Evolutionary conservation across 768 basidiomycete species (phyloP).

Genomic region (Hericium rajendrae): DNA sequence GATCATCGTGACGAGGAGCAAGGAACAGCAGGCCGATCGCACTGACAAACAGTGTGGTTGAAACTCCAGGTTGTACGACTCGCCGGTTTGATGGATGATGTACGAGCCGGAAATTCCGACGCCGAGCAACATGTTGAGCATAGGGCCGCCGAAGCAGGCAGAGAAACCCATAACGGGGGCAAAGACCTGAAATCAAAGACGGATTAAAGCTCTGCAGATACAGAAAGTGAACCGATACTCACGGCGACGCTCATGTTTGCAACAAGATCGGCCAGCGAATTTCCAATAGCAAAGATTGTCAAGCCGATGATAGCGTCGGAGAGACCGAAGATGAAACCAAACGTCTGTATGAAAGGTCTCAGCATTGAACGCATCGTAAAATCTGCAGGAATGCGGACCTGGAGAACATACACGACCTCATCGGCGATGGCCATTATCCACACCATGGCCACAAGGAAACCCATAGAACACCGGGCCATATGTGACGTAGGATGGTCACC

Average conservation of each 20-base stretch:
- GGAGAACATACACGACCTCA: slow-evolving; percentile 85
- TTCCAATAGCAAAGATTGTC: slow-evolving; percentile 94
- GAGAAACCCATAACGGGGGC: slow-evolving; percentile 93
- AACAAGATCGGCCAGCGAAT: slow-evolving; percentile 92
- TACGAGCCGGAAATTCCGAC: slow-evolving; percentile 89
- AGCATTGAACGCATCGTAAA: background rate
- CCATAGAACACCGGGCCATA: slow-evolving; percentile 77
- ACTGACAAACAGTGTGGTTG: slow-evolving; percentile 78
- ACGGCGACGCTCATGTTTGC: slow-evolving; percentile 94
- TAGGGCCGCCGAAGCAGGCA: slow-evolving; percentile 88
- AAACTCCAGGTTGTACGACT: slow-evolving; percentile 72
- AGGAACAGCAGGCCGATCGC: slow-evolving; percentile 71
- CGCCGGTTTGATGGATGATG: slow-evolving; percentile 53
- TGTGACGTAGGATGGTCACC: slow-evolving; percentile 48
- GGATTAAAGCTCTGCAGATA: background rate
- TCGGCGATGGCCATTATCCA: slow-evolving; percentile 99
- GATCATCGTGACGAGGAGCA: slow-evolving; percentile 69
- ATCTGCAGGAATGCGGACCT: slow-evolving; percentile 34
- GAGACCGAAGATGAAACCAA: slow-evolving; percentile 89
- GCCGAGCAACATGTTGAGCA: slow-evolving; percentile 87
- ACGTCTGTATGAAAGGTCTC: slow-evolving; percentile 42
- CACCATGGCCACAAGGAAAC: slow-evolving; percentile 82
- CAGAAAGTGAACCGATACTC: slow-evolving; percentile 16
- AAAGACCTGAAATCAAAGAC: slow-evolving; percentile 42
- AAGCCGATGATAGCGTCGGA: slow-evolving; percentile 96